Base-by-base conservation (phyloP, 305 asterid genomes). In the Solanum hybrid region DNA sequence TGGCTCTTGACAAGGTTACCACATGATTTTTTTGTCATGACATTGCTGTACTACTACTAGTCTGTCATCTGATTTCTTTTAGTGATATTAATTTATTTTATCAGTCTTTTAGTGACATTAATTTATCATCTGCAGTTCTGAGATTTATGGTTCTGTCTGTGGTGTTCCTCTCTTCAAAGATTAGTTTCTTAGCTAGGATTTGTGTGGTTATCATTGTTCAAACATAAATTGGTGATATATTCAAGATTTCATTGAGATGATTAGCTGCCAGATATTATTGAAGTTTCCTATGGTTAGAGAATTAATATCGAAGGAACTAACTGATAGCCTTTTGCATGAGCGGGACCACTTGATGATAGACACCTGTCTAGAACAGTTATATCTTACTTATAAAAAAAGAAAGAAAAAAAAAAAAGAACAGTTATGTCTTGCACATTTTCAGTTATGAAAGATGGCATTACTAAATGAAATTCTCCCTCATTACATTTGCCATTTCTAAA, bases 21-120 rank as follows among this genome's bases (percentile, higher is more conserved):
- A 29, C 12, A 1, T 60, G 75, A 19, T 32, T 86, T 22, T 85
- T 80, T 84, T 81, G 71, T 45, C 87, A 81, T 81, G 71, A 42
- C 85, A 42, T 80, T 24, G 66, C 40, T 78, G 78, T 60, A 51
- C 60, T 88, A 73, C 45, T 40, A 90, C 86, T 85, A 87, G 37
- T 87, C 89, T 87, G 85, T 34, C 89, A 73, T 87, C 69, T 79
- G 86, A 37, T 79, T 36, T 78, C 60, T n/a, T 37, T 78, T 78
- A 34, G 51, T 19, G 84, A 35, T 77, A 34, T 78, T 78, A 78
- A 35, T 78, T 78, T 78, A 78, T n/a, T 36, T 77, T 34, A 34
- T 77, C 45, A 35, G 29, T 34, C 84, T 22, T 34, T 34, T 77
- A 35, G 56, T 36, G 56, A 78, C 14, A 36, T 36, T 78, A 1